Evolutionary conservation across 768 basidiomycete genomes (phyloP).

Genomic region (Agrocybe pediades): DNA sequence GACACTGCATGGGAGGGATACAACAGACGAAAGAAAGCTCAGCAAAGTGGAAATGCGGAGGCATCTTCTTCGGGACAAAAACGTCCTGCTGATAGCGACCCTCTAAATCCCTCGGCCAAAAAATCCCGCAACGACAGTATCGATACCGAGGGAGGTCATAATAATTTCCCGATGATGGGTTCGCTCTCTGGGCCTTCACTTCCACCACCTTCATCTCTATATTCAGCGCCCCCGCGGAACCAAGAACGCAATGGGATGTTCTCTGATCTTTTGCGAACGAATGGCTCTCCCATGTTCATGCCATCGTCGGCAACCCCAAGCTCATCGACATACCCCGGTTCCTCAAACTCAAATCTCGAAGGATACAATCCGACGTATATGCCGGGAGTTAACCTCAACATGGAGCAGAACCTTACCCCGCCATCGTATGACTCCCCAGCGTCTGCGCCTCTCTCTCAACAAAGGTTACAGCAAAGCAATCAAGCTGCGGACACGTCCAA

Average conservation of each 20-base stretch:
- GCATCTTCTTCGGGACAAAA: constrained; percentile 37
- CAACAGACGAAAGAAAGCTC: constrained; percentile 62
- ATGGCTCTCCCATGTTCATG: constrained; percentile 66
- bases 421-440: constrained; percentile 46
- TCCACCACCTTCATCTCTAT: constrained; percentile 41
- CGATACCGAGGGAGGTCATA: constrained; percentile 37
- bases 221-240: constrained; percentile 41
- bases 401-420: constrained; percentile 54
- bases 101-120: constrained; percentile 44
- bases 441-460: constrained; percentile 31
- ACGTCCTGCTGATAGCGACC: constrained; percentile 55
- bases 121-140: constrained; percentile 49
- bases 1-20: constrained; percentile 94
- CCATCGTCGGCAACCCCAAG: constrained; percentile 42
- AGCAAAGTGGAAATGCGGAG: constrained; percentile 23
- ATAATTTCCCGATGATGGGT: constrained; percentile 59
- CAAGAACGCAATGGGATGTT: constrained; percentile 56
- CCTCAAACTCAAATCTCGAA: constrained; percentile 37
- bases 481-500: constrained; percentile 23
- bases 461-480: constrained; percentile 30
- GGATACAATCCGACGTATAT: constrained; percentile 53
- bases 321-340: constrained; percentile 42
- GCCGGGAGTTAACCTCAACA: constrained; percentile 55
- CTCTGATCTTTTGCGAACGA: constrained; percentile 57
- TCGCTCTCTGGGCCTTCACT: constrained; percentile 44